Base-by-base conservation (phyloP, 2,329 filamentous ascomycete species). In the Ophiognomonia clavigignenti-juglandacearum region DNA sequence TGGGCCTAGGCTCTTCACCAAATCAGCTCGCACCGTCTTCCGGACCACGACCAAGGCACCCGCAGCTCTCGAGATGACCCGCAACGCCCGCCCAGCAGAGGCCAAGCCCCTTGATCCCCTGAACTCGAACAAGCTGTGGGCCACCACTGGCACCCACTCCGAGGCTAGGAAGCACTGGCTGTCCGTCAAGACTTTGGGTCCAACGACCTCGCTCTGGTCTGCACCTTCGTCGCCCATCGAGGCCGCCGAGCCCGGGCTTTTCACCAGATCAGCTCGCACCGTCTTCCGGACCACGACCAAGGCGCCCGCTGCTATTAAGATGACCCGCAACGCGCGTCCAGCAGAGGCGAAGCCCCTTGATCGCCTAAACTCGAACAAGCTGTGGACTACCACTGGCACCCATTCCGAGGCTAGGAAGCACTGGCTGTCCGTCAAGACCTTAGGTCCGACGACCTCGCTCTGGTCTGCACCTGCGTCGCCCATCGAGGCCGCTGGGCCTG, bases 271-370 rank as follows among this genome's bases (percentile, higher is more conserved):
- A 16, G 37, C 41, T 16, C 59, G 61, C 24, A 36, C 55, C 13
- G 53, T 57, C 22, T 61, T 55, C 48, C 57, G 61, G 18, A 59
- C 53, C 24, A 62, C 62, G 27, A 52, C 60, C 19, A 51, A 59
- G 40, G 49, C 56, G 36, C 64, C 64, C 22, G 64, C 62, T 29
- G 65, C 62, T 14, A 49, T 64, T 24, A 39, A 48, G 29, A 61
- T 64, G 54, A 43, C 45, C 11, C 61, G 59, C 37, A 61, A 55
- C 37, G 52, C 58, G 24, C 62, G 61, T 7, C 42, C 49, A 5
- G 47, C 42, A 19, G 53, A 58, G 31, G 34, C 51, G 40, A 55
- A 57, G 49, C 54, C 61, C 24, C 50, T 63, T 31, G 61, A 58
- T 26, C 40, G 43, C 19, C 52, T 63, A 18, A 45, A 50, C 3